These are phyloP conservation scores for Ustilago trichophora DNA, from an alignment of 1,284 basidiomycete genomes.

Conservation along the genomic window DNA sequence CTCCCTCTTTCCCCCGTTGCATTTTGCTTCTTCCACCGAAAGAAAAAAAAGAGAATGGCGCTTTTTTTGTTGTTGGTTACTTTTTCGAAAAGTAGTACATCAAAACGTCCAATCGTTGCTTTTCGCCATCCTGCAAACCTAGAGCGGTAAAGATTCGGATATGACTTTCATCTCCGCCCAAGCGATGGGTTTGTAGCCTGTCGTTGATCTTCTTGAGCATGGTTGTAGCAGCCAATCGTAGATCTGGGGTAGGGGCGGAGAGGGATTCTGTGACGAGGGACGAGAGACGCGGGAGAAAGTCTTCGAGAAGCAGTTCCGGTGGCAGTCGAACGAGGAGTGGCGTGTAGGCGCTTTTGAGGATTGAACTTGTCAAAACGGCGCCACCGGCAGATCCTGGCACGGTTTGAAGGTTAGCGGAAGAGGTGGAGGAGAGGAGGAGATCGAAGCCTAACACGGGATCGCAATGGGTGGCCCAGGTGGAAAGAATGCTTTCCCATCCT, in stretches of 20 bases:
- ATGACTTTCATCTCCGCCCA: constrained; percentile 17
- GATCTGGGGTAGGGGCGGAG: constrained; percentile 6
- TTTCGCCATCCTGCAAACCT: too few species aligned
- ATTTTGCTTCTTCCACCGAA: too few species aligned
- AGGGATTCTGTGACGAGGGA: constrained; percentile 12
- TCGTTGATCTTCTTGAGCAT: constrained; percentile 30
- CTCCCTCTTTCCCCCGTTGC: too few species aligned
- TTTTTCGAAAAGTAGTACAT: constrained; percentile 46
- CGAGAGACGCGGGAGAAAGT: too few species aligned
- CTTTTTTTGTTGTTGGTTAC: too few species aligned
- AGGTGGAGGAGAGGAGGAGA: too few species aligned
- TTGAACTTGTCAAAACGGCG: too few species aligned
- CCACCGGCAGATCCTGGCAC: too few species aligned
- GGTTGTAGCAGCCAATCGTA: constrained; percentile 9
- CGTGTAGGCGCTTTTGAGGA: too few species aligned
- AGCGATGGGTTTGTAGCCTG: not conserved
- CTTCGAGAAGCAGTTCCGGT: constrained; percentile 47
- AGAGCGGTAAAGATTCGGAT: constrained; percentile 27
- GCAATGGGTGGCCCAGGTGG: constrained; percentile 13
- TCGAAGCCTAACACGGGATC: constrained; percentile 51
- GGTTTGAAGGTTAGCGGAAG: too few species aligned
- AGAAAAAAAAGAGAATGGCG: too few species aligned
- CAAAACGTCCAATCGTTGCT: constrained; percentile 53
- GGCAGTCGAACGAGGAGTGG: too few species aligned
- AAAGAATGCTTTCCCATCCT: constrained; percentile 20